phyloP scores from a whole-genome alignment of 140 eudicot genomes.

The Anethum foeniculum region DNA sequence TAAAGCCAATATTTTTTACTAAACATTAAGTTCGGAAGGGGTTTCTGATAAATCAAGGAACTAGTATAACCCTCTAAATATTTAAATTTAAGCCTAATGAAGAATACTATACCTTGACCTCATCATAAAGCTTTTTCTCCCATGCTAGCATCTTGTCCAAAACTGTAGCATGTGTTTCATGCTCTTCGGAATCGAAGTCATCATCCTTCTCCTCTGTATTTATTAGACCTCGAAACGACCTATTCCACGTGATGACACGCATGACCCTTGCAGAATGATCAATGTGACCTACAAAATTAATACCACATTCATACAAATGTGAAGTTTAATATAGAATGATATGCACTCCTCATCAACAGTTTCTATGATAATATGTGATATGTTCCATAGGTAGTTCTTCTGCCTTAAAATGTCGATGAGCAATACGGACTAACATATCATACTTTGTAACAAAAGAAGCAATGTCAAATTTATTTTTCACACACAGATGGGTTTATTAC shows the following conservation, averaged over 20 bases:
- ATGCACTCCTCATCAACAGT: not conserved
- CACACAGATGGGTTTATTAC: not conserved
- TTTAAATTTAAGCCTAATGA: not conserved
- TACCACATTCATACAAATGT: not conserved
- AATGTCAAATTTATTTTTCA: not conserved
- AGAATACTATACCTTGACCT: slow-evolving; percentile 67
- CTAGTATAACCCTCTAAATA: not conserved
- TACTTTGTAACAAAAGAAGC: not conserved
- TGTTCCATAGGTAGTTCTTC: not conserved
- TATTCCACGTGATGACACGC: slow-evolving; percentile 98
- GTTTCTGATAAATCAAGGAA: not conserved
- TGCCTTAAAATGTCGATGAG: not conserved
- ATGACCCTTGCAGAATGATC: slow-evolving; percentile 97
- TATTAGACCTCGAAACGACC: slow-evolving; percentile 69
- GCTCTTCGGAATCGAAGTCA: slow-evolving; percentile 88
- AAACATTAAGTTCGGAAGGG: not conserved
- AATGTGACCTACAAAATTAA: slow-evolving; percentile 52
- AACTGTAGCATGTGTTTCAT: slow-evolving; percentile 97
- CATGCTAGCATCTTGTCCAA: slow-evolving; percentile 97
- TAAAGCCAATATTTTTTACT: not conserved
- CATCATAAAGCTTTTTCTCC: slow-evolving; percentile 97
- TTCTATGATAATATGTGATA: not conserved
- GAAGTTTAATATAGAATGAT: not conserved
- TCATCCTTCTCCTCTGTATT: slow-evolving; percentile 60
- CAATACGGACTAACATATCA: not conserved